phyloP scores from a whole-genome alignment of 2,329 filamentous ascomycete species.

The Metarhizium humberi region DNA sequence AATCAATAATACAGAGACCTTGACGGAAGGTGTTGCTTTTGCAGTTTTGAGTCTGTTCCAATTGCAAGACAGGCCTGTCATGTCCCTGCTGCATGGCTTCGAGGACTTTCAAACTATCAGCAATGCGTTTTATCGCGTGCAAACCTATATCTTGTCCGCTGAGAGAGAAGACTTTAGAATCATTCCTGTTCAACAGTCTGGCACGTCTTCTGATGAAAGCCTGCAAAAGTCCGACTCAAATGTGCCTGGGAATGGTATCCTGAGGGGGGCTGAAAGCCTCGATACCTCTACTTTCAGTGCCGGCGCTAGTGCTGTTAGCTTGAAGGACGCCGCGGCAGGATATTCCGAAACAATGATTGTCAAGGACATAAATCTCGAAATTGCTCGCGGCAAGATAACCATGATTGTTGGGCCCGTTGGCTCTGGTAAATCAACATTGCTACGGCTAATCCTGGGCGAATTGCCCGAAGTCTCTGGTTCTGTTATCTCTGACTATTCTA shows the following conservation, averaged over 20 bases:
- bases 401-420: constrained; percentile 15
- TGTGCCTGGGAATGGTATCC: not conserved
- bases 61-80: constrained; percentile 12
- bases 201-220: not conserved
- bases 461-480: constrained; percentile 9
- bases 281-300: not conserved
- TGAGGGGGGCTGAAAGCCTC: not conserved
- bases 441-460: constrained; percentile 14
- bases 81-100: constrained; percentile 10
- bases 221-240: not conserved
- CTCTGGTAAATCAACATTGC: constrained; percentile 14
- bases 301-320: not conserved
- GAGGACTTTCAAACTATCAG: constrained; percentile 13
- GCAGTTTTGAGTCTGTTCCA: constrained; percentile 12
- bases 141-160: constrained; percentile 11
- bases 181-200: not conserved
- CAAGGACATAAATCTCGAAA: constrained; percentile 7
- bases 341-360: constrained; percentile 7
- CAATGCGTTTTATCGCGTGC: constrained; percentile 13
- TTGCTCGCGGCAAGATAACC: constrained; percentile 10
- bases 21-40: constrained; percentile 13
- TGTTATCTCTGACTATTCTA: constrained; percentile 5
- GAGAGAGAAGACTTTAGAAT: constrained; percentile 10
- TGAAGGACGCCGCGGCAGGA: constrained; percentile 4
- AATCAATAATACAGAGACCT: constrained; percentile 5